Percentiles rank a stretch among this genome's conserved stretches.
Evolutionary conservation across 2,329 filamentous ascomycete species (phyloP).

Genomic region (Achaetomium macrosporum): DNA sequence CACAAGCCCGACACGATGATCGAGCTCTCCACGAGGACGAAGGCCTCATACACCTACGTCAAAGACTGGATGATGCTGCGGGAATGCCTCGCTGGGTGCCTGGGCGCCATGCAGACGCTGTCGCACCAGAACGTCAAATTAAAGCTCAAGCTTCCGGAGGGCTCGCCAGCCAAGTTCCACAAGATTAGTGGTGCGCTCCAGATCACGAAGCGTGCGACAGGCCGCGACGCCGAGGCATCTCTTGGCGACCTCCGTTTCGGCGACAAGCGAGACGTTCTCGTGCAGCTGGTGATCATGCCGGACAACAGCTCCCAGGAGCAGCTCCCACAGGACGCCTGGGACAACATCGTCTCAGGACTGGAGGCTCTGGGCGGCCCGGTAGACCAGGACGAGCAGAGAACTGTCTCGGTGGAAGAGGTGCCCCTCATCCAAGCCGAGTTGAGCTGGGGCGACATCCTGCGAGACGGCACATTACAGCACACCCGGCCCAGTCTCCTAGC

Average conservation of each 20-base stretch:
- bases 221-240: conserved; percentile 86
- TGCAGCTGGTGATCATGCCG: conserved; percentile 86
- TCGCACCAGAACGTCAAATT: conserved; percentile 99
- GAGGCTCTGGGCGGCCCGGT: conserved; percentile 86
- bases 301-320: conserved; percentile 79
- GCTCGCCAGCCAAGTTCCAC: conserved; percentile 95
- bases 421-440: conserved; percentile 93
- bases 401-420: conserved; percentile 85
- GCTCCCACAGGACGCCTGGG: conserved; percentile 90
- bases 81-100: conserved; percentile 87
- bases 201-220: conserved; percentile 92
- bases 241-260: conserved; percentile 91
- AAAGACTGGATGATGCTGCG: conserved; percentile 99
- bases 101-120: conserved; percentile 84
- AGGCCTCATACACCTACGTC: conserved; percentile 95
- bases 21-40: conserved; percentile 88
- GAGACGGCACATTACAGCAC: conserved; percentile 80
- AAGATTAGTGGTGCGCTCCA: conserved; percentile 97
- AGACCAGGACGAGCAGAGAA: conserved; percentile 78
- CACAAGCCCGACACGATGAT: conserved; percentile 99
- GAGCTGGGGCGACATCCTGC: conserved; percentile 85
- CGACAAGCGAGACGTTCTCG: conserved; percentile 87
- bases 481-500: conserved; percentile 84
- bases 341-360: conserved; percentile 90
- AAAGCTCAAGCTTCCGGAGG: conserved; percentile 88